A percentile compares a stretch with the other conserved stretches of the same genome.
phyloP scores from a whole-genome alignment of 23 red algal genomes.

The Pyropia yezoensis region DNA sequence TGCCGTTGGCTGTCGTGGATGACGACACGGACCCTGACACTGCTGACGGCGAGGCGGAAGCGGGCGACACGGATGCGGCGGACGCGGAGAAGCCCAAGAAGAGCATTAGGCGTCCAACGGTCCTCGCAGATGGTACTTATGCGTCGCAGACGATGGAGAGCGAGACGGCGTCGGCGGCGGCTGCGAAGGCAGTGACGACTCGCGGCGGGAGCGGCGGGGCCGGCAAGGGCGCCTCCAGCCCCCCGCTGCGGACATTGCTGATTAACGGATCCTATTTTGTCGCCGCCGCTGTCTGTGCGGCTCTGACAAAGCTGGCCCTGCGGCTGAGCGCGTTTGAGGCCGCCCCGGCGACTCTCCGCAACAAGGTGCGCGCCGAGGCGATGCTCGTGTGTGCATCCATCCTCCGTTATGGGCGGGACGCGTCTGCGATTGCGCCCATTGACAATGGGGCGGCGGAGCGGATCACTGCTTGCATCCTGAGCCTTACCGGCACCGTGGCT shows the following conservation, averaged over 20 bases:
- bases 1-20: constrained; percentile 34
- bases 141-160: constrained; percentile 68
- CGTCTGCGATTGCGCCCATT: constrained; percentile 33
- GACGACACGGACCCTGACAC: constrained; percentile 11
- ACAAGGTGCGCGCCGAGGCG: constrained; percentile 69
- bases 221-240: not conserved
- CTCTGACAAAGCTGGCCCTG: constrained; percentile 84
- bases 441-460: constrained; percentile 80
- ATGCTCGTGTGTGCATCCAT: constrained; percentile 84
- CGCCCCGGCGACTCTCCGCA: constrained; percentile 16
- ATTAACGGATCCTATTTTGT: constrained; percentile 71
- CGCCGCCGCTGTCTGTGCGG: constrained; percentile 71
- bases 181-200: not conserved
- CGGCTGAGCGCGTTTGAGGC: constrained; percentile 31
- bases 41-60: constrained; percentile 24
- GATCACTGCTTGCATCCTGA: constrained; percentile 61
- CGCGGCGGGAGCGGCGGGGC: not conserved
- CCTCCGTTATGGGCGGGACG: constrained; percentile 38
- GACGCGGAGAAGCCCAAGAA: not conserved
- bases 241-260: constrained; percentile 56
- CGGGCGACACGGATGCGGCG: not conserved
- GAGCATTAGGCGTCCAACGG: constrained; percentile 26
- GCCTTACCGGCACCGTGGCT: constrained; percentile 10
- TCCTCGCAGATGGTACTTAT: constrained; percentile 95
- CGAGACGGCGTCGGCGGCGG: constrained; percentile 9